Base-by-base conservation (phyloP, 1,284 basidiomycete genomes). In the Trichosporon sp. region DNA sequence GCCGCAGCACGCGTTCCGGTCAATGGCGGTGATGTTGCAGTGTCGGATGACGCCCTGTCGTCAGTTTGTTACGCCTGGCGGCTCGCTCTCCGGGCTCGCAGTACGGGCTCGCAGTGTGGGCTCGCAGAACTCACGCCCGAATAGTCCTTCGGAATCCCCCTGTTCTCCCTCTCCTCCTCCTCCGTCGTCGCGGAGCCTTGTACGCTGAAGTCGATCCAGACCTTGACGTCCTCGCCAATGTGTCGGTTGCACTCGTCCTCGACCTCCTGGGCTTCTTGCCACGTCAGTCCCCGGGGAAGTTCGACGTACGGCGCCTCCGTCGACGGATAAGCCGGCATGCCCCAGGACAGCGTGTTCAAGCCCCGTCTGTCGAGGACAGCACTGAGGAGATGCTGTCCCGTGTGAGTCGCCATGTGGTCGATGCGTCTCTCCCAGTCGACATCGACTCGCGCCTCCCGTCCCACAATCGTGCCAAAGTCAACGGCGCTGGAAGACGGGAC, bases 391-490 rank as follows among this genome's bases (percentile, higher is more conserved):
- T 94, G 92, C 79, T 94, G 92, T 0, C 89, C 90, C 0, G 92
- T 93, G 79, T 93, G 91, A 86, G 92, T 89, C 10, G 90, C 88
- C 90, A 91, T 92, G 85, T 93, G 92, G 79, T 96, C 93, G 70
- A 90, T 86, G 74, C 93, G 87, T 73, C 91, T 85, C 69, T 88
- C 87, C 84, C 88, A 91, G 46, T 91, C 92, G 16, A 87, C 85
- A 19, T 89, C 83, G 64, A 90, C 87, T 31, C 83, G 85, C 4
- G 92, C 90, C 68, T 86, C 81, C 0, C 84, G 78, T 1, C 91
- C 91, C 14, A 66, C 68, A 3, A 75, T 68, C 1, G 65, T 6
- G 80, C 75, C 74, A 31, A 89, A 86, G 7, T 83, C 79, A 54
- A 86, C 85, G 10, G 81, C n/a, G 0, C 59, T 19, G 14, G 54